A percentile compares a stretch with the other conserved stretches of the same genome.
Conservation (phyloP, 1,284 basidiomycete genomes). For the Irpex sp. region DNA sequence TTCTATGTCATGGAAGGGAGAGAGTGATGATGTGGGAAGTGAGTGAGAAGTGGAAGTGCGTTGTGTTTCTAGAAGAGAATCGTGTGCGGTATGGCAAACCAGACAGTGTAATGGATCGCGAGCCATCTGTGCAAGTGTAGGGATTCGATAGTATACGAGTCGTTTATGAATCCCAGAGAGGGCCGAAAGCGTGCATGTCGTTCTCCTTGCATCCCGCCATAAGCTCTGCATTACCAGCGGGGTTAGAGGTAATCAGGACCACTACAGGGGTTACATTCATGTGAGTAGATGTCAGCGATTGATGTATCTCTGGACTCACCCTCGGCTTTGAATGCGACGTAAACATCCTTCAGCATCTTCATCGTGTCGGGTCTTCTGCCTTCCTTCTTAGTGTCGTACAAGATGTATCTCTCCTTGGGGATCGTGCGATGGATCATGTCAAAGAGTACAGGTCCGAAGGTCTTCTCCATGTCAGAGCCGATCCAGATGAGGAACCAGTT, state of each 20-base stretch:
- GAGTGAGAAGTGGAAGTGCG: no score
- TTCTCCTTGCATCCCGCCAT: constrained; percentile 12
- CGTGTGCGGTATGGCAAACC: no score
- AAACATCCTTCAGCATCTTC: constrained; percentile 31
- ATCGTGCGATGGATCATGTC: constrained; percentile 44
- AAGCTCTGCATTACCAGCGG: constrained; percentile 11
- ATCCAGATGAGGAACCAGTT: constrained; percentile 56
- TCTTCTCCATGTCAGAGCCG: constrained; percentile 33
- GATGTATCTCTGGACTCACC: neutral
- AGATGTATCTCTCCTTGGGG: constrained; percentile 44
- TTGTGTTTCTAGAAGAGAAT: no score
- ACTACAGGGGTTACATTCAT: neutral
- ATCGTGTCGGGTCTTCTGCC: constrained; percentile 37
- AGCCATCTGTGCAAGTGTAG: no score
- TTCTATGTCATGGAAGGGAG: no score
- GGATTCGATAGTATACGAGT: neutral
- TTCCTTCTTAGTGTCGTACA: constrained; percentile 58
- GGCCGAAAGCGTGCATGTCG: constrained; percentile 11
- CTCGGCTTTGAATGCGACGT: constrained; percentile 36
- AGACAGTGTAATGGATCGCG: no score
- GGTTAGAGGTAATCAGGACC: constrained; percentile 10
- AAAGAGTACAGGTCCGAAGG: constrained; percentile 32
- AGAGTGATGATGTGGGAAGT: no score
- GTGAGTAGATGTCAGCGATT: neutral
- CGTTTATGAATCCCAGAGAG: constrained; percentile 11